Base-by-base conservation (phyloP, 768 basidiomycete species). In the Filobasidium wieringae region DNA sequence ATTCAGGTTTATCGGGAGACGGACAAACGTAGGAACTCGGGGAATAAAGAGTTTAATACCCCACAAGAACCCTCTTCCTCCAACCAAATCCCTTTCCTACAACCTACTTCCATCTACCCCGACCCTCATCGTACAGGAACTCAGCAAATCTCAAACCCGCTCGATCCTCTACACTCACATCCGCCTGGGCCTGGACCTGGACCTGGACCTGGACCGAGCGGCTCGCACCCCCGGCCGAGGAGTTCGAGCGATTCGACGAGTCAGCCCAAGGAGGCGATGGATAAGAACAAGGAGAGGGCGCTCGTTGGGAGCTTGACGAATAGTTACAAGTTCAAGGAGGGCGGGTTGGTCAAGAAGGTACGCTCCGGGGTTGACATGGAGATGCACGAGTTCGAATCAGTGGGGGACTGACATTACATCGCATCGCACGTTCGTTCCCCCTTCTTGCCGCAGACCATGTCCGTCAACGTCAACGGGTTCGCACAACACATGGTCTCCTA, bases 341-440 rank as follows among this genome's bases (percentile, higher is more conserved):
- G 89, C 57, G 93, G 93, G 7, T 80, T 97, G 72, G 89, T 96
- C 83, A 97, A 97, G 79, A 95, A 96, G 82, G 93, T 90, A 43
- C 64, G 81, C 74, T 24, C 9, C 14, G 7, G 7, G 19, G 4
- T 12, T 19, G 30, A n/a, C n/a, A n/a, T n/a, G n/a, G n/a, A n/a
- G n/a, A n/a, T n/a, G n/a, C n/a, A n/a, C n/a, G n/a, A n/a, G 19
- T 9, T 26, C 50, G 2, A 26, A 15, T 26, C 45, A 24, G 33
- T 36, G n/a, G n/a, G 12, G 31, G 37, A 6, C 14, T 26, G 27
- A 43, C 52, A 7, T 30, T 29, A 14, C 14, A 47, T 36, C 19
- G 47, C 7, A 19, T 55, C 33, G 40, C 27, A 22, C 36, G 36
- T 9, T 22, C 37, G 37, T 17, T 4, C 37, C 11, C 11, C 34